Base-by-base conservation (phyloP, 805 yeast genomes). In the Groenewaldozyma tartarivorans region DNA sequence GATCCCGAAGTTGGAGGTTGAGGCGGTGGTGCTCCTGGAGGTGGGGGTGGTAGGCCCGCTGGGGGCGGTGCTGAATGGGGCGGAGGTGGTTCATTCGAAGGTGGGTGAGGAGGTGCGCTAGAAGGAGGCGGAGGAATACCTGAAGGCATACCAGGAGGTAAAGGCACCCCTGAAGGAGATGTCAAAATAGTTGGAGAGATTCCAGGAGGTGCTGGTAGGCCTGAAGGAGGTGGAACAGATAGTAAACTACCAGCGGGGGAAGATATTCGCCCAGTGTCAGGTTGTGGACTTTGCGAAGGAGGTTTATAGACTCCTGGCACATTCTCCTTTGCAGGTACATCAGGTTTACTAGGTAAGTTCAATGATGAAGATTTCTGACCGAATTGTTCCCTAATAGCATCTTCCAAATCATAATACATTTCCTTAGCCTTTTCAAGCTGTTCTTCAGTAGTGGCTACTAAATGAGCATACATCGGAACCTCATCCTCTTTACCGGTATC, bases 401-500 rank as follows among this genome's bases (percentile, higher is more conserved):
- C 30, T 19, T 58, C 41, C 29, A 58, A 40, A 46, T 58, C 63
- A 15, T 35, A 32, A 37, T 56, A 48, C 47, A 54, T 45, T 4
- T 43, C 52, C 24, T 45, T 50, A 15, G 62, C 64, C 15, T 46
- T 36, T 19, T 35, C 47, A 4, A 60, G 46, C 2, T 29, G 35
- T 11, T 47, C 53, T 20, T 44, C 42, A 18, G 48, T 51, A 3
- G 44, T 51, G 5, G 60, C 62, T 26, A 40, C 31, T 15, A 61
- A 41, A 39, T 54, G 57, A 18, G 61, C 35, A 44, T 46, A 57
- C 42, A 58, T 31, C 5, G 62, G 61, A 29, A 49, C 55, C 35
- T 60, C 61, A 18, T 50, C 52, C 40, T 61, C 65, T 6, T 38
- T 38, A 13, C 54, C 56, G 18, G 62, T 56, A 15, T 48, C 40